These are phyloP conservation scores for Atkinsonella hypoxylon DNA, from an alignment of 2,329 filamentous ascomycete genomes.

Conservation along the genomic window DNA sequence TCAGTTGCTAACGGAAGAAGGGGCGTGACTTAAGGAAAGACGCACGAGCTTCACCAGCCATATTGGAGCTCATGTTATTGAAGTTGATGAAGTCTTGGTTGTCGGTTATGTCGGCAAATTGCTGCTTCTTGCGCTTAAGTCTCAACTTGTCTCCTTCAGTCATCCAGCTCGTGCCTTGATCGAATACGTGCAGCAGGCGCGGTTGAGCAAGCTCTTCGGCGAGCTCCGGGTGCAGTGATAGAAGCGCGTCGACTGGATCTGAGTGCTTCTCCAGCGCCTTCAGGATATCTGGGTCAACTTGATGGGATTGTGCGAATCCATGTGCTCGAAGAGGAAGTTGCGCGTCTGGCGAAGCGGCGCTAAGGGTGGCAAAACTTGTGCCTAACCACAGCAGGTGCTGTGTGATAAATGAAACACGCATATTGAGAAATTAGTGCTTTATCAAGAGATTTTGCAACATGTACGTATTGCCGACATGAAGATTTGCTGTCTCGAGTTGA, in stretches of 20 bases:
- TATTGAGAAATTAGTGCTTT: background rate
- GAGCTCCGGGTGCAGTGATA: constrained; percentile 15
- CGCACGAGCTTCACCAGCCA: constrained; percentile 11
- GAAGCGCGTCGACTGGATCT: constrained; percentile 19
- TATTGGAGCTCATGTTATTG: constrained; percentile 9
- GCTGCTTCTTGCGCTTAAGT: constrained; percentile 50
- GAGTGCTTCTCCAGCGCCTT: constrained; percentile 13
- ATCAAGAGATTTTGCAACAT: background rate
- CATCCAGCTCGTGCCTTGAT: constrained; percentile 52
- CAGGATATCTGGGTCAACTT: constrained; percentile 13
- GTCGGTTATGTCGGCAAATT: constrained; percentile 64
- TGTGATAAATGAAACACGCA: background rate
- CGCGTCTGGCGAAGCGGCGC: background rate
- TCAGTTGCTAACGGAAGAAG: background rate
- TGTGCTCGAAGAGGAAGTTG: background rate
- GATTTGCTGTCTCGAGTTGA: no score
- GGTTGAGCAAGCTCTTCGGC: constrained; percentile 25
- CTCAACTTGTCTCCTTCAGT: constrained; percentile 64
- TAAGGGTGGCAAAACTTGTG: background rate
- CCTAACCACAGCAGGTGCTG: background rate
- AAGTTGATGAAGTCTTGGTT: constrained; percentile 35
- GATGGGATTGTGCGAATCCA: background rate
- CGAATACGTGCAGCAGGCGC: constrained; percentile 51
- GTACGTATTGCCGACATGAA: no score
- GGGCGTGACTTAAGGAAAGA: background rate